Percentiles rank a stretch among this genome's conserved stretches.
These are phyloP conservation scores for Phialocephala subalpina DNA, from an alignment of 2,329 filamentous ascomycete genomes.

Conservation along the genomic window DNA sequence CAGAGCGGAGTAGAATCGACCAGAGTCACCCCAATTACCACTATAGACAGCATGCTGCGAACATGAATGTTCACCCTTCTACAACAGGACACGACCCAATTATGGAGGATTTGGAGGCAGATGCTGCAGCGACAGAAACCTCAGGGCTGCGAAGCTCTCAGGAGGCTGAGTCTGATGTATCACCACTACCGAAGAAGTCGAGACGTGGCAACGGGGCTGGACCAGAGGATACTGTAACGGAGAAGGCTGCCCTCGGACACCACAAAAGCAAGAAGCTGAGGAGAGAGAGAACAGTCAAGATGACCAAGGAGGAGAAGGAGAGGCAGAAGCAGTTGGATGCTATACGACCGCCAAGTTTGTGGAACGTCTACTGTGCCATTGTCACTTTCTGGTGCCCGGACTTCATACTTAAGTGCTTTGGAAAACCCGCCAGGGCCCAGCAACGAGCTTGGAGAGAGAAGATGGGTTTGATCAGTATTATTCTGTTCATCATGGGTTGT, in stretches of 20 bases:
- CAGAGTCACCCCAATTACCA: conserved; percentile 93
- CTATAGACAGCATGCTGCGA: conserved; percentile 92
- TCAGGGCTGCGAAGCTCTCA: conserved; percentile 42
- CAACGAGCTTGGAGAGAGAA: conserved; percentile 97
- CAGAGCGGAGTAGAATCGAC: conserved; percentile 86
- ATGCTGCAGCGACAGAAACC: conserved; percentile 39
- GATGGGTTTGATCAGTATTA: conserved; percentile 95
- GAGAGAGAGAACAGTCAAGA: conserved; percentile 64
- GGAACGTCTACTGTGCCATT: conserved; percentile 94
- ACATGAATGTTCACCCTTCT: conserved; percentile 90
- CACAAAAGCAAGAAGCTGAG: conserved; percentile 40
- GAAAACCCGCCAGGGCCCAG: conserved; percentile 84
- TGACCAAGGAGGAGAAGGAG: conserved; percentile 67
- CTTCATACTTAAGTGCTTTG: conserved; percentile 84
- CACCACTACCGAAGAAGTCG: conserved; percentile 37
- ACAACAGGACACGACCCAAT: conserved; percentile 92
- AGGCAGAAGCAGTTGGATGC: conserved; percentile 67
- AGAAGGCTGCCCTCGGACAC: conserved; percentile 41
- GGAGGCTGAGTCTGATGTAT: conserved; percentile 41
- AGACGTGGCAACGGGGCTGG: conserved; percentile 36
- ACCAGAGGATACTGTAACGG: conserved; percentile 32
- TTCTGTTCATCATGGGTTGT: conserved; percentile 83
- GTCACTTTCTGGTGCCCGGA: conserved; percentile 95
- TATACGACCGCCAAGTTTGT: conserved; percentile 82
- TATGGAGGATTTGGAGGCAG: conserved; percentile 76